Evolutionary conservation across 768 basidiomycete species (phyloP).

Genomic region (Phanerochaete sordida): DNA sequence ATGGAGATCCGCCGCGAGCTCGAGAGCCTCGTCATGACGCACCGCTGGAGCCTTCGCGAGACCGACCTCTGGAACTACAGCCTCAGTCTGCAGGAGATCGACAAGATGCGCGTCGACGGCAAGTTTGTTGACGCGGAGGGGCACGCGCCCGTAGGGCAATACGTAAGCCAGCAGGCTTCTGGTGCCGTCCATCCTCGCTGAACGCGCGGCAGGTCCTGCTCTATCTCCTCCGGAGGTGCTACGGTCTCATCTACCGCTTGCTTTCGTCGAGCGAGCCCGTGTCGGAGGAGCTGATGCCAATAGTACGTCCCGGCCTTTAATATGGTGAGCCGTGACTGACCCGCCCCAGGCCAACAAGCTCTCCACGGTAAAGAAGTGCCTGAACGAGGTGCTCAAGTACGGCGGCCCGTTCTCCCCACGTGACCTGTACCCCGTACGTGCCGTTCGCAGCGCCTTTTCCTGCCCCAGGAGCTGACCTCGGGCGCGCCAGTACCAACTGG

Average conservation of each 20-base stretch:
- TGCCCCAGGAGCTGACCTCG: neutral
- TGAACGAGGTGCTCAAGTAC: conserved; percentile 94
- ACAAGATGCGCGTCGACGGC: conserved; percentile 95
- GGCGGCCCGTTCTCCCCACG: conserved; percentile 90
- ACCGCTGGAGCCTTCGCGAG: conserved; percentile 95
- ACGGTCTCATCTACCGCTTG: conserved; percentile 91
- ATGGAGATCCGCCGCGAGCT: conserved; percentile 82
- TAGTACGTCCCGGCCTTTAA: conserved; percentile 48
- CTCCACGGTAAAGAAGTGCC: conserved; percentile 93
- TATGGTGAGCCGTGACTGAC: neutral
- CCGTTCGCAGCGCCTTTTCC: neutral
- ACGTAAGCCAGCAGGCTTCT: conserved; percentile 49
- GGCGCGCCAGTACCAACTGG: conserved; percentile 78
- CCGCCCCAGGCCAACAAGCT: conserved; percentile 82
- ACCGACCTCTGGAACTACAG: conserved; percentile 94
- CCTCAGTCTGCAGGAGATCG: conserved; percentile 90
- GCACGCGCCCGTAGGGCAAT: conserved; percentile 90
- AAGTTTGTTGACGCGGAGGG: conserved; percentile 96
- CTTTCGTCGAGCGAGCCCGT: conserved; percentile 96
- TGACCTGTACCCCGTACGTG: conserved; percentile 87
- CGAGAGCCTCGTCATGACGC: conserved; percentile 83
- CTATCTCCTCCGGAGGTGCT: conserved; percentile 91
- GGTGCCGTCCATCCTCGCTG: neutral
- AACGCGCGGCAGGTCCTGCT: conserved; percentile 66
- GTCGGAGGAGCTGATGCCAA: conserved; percentile 96